These are phyloP conservation scores for Stagonosporopsis rhizophila DNA, from an alignment of 2,329 filamentous ascomycete genomes.

Conservation along the genomic window DNA sequence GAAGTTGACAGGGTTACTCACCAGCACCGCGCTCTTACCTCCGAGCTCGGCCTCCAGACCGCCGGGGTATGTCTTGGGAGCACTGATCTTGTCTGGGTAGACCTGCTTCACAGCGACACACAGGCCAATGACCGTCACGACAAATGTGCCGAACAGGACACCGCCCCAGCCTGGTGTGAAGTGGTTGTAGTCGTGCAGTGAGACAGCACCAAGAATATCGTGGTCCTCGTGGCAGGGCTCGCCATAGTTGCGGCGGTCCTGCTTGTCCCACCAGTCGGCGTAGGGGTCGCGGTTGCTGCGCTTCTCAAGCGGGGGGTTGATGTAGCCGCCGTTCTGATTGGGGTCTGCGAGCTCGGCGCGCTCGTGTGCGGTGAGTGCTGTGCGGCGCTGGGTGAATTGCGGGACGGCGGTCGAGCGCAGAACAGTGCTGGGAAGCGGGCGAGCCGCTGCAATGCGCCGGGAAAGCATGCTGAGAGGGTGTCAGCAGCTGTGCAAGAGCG, in stretches of 20 bases:
- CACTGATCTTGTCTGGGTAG: slow-evolving; percentile 57
- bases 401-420: slow-evolving; percentile 42
- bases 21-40: slow-evolving; percentile 52
- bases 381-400: slow-evolving; percentile 49
- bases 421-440: slow-evolving; percentile 49
- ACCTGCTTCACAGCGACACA: slow-evolving; percentile 48
- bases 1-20: slow-evolving; percentile 30
- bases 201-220: slow-evolving; percentile 89
- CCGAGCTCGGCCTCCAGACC: slow-evolving; percentile 59
- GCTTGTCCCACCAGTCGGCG: slow-evolving; percentile 95
- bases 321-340: slow-evolving; percentile 82
- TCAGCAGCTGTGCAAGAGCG: slow-evolving; percentile 51
- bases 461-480: slow-evolving; percentile 50
- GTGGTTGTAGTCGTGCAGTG: slow-evolving; percentile 88
- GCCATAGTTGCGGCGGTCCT: slow-evolving; percentile 95
- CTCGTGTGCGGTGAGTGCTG: slow-evolving; percentile 43
- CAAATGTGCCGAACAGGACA: slow-evolving; percentile 60
- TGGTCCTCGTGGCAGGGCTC: slow-evolving; percentile 97
- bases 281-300: slow-evolving; percentile 92
- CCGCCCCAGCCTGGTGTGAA: slow-evolving; percentile 74
- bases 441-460: slow-evolving; percentile 51
- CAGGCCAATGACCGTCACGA: slow-evolving; percentile 51
- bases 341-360: slow-evolving; percentile 61
- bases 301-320: slow-evolving; percentile 81
- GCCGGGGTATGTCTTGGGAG: slow-evolving; percentile 55